Evolutionary conservation across 2,329 filamentous ascomycete genomes (phyloP), one percentile per base, ranked within the genome.

Genomic region (Xylariales sp.): DNA sequence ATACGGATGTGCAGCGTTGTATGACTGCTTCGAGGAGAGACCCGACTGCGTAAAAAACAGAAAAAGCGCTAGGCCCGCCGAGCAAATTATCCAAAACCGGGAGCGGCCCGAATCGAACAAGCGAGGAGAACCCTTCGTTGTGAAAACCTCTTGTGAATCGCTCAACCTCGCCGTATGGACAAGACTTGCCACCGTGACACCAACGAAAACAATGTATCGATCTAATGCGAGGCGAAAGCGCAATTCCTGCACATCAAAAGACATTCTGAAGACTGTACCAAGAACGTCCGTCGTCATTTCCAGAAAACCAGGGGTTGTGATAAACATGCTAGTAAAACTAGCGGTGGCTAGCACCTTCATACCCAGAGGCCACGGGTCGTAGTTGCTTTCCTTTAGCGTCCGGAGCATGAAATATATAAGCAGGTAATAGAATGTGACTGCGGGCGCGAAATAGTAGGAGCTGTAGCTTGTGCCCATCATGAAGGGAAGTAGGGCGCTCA

Each of bases 381-480:
- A 74, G 69, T 89, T 89, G 68, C 77, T 75, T 32, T 73, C 71
- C 3, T 76, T 76, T 41, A 79, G 80, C 18, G 83, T 73, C 18
- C 80, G 78, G 64, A 90, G 78, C 4, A 86, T 88, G 36, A 79
- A 69, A 73, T 83, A 90, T n/a, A 87, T 79, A 28, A 89, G 78
- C 5, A 88, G 69, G 73, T 89, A 91, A 86, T 88, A 91, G 74
- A 90, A 89, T 56, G 83, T 88, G 46, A 86, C 81, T 1, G 89
- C 79, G 0, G 87, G 84, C 0, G 87, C 83, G 71, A 90, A 89
- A 75, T 88, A 86, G 75, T 90, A 90, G 34, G 84, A 81, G 32
- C 81, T 76, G 75, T 87, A 90, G 41, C 83, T 80, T 1, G 85
- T 89, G 30, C 81, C 78, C 84, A 90, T 87, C 69, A 87, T 80